Conservation (phyloP, 1,284 basidiomycete genomes). For the Mycena citricolor region DNA sequence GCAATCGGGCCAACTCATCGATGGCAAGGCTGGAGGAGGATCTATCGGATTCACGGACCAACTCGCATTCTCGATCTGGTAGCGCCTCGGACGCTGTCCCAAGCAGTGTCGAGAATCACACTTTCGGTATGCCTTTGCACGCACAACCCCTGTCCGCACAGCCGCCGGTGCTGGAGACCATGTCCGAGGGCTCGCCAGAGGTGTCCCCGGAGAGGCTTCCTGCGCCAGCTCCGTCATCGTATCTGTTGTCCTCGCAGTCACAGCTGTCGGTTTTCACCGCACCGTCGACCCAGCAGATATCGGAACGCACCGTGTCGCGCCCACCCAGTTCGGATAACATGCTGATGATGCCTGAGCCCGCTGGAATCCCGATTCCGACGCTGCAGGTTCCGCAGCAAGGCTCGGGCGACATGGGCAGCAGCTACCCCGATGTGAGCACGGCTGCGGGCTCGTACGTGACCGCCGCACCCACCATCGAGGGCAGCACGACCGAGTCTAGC, state of each 20-base stretch:
- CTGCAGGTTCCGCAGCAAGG: no score
- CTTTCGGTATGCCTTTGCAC: constrained; percentile 59
- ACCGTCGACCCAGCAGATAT: constrained; percentile 21
- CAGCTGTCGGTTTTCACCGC: constrained; percentile 17
- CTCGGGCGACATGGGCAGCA: no score
- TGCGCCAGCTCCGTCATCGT: not conserved
- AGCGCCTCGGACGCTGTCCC: constrained; percentile 48
- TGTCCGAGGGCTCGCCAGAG: no score
- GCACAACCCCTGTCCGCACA: no score
- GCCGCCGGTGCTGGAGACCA: constrained; percentile 13
- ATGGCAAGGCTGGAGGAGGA: constrained; percentile 62
- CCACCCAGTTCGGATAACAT: constrained; percentile 17
- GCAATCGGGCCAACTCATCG: constrained; percentile 55
- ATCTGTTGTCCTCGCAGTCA: constrained; percentile 12
- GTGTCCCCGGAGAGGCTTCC: no score
- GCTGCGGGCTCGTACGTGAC: constrained; percentile 68
- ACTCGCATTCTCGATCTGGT: constrained; percentile 49
- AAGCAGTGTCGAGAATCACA: constrained; percentile 62
- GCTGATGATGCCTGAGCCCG: constrained; percentile 9
- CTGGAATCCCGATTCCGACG: constrained; percentile 19
- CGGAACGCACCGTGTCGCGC: constrained; percentile 25
- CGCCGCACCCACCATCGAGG: constrained; percentile 54
- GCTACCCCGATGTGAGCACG: constrained; percentile 62
- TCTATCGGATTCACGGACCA: constrained; percentile 28
- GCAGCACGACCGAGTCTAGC: constrained; percentile 44